phyloP scores from a whole-genome alignment of 1,284 basidiomycete genomes.

The Cutaneotrichosporon sp. region DNA sequence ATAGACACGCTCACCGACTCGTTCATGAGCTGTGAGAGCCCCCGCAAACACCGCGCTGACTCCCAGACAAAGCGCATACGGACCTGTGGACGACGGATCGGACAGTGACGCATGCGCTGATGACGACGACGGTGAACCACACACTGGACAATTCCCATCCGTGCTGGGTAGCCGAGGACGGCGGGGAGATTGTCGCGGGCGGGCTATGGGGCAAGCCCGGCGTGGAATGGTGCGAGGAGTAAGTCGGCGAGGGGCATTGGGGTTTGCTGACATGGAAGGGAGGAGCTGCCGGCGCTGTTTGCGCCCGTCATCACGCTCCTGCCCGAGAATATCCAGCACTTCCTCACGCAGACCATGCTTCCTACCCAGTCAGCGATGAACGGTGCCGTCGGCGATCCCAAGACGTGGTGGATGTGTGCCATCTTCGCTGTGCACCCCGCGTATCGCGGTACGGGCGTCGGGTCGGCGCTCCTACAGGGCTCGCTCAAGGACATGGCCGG shows the following conservation, averaged over 20 bases:
- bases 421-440: slow-evolving; percentile 6
- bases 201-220: slow-evolving; percentile 4
- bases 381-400: slow-evolving; percentile 47
- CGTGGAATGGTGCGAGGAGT: slow-evolving; percentile 6
- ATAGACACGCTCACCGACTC: slow-evolving; percentile 9
- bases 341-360: slow-evolving; percentile 62
- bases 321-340: neutral
- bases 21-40: slow-evolving; percentile 4
- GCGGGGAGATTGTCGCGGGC: slow-evolving; percentile 1
- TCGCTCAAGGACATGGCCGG: neutral
- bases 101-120: slow-evolving; percentile 3
- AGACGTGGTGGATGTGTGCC: slow-evolving; percentile 4
- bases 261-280: neutral
- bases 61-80: slow-evolving; percentile 1
- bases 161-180: slow-evolving; percentile 1
- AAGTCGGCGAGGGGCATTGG: neutral
- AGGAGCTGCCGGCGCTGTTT: neutral
- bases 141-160: neutral
- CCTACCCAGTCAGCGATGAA: slow-evolving; percentile 39
- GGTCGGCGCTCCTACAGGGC: slow-evolving; percentile 1
- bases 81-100: slow-evolving; percentile 2
- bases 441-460: slow-evolving; percentile 8
- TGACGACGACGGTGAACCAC: neutral
- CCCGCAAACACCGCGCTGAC: neutral
- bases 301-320: neutral